Evolutionary conservation across 2,329 filamentous ascomycete species (phyloP), one percentile per base, ranked within the genome.

Genomic region (Cytospora leucostoma): DNA sequence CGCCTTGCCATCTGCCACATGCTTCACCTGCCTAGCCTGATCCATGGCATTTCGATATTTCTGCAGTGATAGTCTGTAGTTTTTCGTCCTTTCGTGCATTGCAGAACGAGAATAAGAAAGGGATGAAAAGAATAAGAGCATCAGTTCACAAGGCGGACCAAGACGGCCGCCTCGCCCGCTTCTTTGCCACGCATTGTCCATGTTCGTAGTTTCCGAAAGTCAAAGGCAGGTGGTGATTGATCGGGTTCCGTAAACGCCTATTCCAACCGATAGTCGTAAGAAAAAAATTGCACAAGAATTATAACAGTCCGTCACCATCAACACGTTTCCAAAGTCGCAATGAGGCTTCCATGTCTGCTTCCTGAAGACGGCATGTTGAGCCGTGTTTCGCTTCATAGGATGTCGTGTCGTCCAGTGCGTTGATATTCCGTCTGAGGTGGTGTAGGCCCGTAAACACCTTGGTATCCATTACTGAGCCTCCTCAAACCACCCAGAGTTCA

Each of bases 231-330:
- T 56, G 54, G 47, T 38, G 44, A 34, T 15, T 64, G 34, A 37
- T 44, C 35, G 17, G 49, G 27, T 35, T 57, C 61, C 52, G 49
- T 54, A 21, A 65, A 65, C 61, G 57, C 64, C 61, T 58, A 56
- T 51, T 64, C 49, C 53, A 64, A 64, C 34, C 57, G 13, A 54
- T 61, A 52, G 49, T 37, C 49, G 34, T 51, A 52, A 56, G 58
- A 62, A 52, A 56, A 58, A 62, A 65, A 65, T 65, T 27, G 55
- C 64, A 64, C 64, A 65, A 60, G 57, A 65, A 64, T 53, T 51
- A 19, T 61, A 58, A 54, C 21, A 33, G 47, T 38, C 49, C 50
- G 37, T 49, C 38, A 57, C 37, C 37, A 55, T 47, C 49, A 50
- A 51, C 50, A 35, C 53, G 32, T 65, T 63, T 63, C 61, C 53